Evolutionary conservation across 148 eudicot species (phyloP).

Genomic region (Rhododendron ferrugineum): DNA sequence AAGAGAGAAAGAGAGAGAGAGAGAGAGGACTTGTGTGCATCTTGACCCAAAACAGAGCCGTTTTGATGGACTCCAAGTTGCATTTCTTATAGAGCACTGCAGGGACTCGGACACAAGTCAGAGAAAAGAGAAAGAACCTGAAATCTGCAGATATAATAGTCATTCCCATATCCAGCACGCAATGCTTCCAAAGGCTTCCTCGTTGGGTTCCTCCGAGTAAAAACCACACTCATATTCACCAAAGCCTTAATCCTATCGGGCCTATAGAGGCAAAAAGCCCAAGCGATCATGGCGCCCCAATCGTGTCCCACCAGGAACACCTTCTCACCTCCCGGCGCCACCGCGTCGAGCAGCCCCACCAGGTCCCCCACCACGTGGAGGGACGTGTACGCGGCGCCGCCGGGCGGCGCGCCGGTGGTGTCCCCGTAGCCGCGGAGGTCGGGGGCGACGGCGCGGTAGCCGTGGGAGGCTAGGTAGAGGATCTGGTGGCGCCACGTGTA

Average conservation of each 20-base stretch:
- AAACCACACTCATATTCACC: constrained; percentile 39
- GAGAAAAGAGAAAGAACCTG: constrained; percentile 21
- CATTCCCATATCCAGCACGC: constrained; percentile 32
- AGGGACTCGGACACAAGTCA: no score
- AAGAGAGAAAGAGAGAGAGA: no score
- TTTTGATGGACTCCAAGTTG: no score
- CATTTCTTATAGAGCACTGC: no score
- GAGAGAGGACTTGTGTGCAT: no score
- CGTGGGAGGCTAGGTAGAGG: background rate
- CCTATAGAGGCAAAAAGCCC: constrained; percentile 35
- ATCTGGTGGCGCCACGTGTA: constrained; percentile 22
- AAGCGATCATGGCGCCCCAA: constrained; percentile 41
- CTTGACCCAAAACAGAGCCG: no score
- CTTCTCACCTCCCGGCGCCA: constrained; percentile 18
- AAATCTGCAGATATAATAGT: constrained; percentile 46
- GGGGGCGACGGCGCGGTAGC: constrained; percentile 20
- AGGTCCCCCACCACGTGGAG: constrained; percentile 41
- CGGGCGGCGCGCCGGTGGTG: background rate
- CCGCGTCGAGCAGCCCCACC: constrained; percentile 29
- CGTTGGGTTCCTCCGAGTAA: constrained; percentile 25
- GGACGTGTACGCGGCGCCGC: constrained; percentile 8
- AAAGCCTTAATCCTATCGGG: constrained; percentile 34
- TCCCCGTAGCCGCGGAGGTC: constrained; percentile 20
- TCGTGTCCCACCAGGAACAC: constrained; percentile 47
- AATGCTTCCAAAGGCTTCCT: constrained; percentile 19